Base-by-base conservation (phyloP, 73 alveolate species). In the Paramecium bursaria region DNA sequence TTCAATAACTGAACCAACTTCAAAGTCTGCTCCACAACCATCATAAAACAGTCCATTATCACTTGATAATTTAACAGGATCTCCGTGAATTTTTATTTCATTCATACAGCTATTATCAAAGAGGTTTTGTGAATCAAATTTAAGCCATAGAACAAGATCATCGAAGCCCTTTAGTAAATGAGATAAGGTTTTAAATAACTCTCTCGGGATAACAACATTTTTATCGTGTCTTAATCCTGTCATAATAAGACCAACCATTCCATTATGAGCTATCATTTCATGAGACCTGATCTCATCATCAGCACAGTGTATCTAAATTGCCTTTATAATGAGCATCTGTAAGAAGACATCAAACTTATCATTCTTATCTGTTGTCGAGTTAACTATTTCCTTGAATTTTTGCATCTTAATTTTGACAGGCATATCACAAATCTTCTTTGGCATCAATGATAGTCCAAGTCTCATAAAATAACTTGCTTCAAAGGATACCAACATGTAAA, bases 1-100 rank as follows among this genome's bases (percentile, higher is more conserved):
- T 15, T 67, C 13, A 6, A 67, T 35, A 3, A 31, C 53, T 33
- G 22, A 6, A 35, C 33, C 46, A 21, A 19, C 44, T 39, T 67
- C 82, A 67, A 67, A 67, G 11, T 21, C 33, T 25, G 50, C 26
- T 11, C 82, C 82, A 67, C 82, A 67, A 1, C 82, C 82, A 67
- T 67, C 82, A 35, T 33, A 67, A 10, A 67, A 67, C 10, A 67
- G 44, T 33, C 82, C 82, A 39, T 67, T 19, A 35, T 67, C 82
- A 5, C 22, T 31, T 1, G 53, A 25, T n/a, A 67, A 67, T 67
- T 67, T 67, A 3, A 35, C 33, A 11, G 82, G 82, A 67, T 67
- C 82, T 14, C 82, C 82, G 44, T 67, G 35, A 3, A 35, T 67
- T 17, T 10, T 39, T 10, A 67, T 44, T 25, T 67, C 33, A 35